Evolutionary conservation across 2,329 filamentous ascomycete species (phyloP), one percentile per base, ranked within the genome.

Genomic region (Onygenales sp.): DNA sequence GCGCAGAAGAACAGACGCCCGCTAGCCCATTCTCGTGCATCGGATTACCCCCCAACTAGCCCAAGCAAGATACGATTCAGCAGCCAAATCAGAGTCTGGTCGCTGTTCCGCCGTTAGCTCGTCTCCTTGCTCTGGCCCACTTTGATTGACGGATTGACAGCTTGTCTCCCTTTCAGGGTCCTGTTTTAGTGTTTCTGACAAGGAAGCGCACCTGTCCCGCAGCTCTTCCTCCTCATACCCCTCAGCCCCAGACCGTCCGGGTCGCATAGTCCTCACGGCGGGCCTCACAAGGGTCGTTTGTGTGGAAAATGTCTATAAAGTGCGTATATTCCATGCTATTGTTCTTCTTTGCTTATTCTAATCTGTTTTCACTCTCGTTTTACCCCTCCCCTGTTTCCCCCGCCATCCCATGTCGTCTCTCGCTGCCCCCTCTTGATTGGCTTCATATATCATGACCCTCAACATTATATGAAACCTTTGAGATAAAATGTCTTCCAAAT

Each of bases 231-330:
- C 11, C 33, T 34, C 34, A 48, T 27, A 27, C 21, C 21, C 33
- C 11, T 48, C 45, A 48, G 32, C 45, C 32, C 13, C 45, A 13
- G 14, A 37, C 34, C 33, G 8, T 17, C 27, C 14, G 31, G 14
- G 11, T 36, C 45, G 37, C 32, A 9, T 36, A 31, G n/a, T 48
- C 33, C 33, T 48, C 33, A 37, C 32, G 11, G 5, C 9, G 8
- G 32, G 4, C 33, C 14, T 34, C 21, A 34, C 7, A 5, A 39
- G 31, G 51, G 55, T 45, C 31, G 33, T 54, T 56, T 51, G 17
- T 36, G 47, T 52, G 47, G 60, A 67, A 60, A 14, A 71, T 71
- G 69, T 71, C 69, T 60, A 61, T 72, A 62, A 72, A 72, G 69
- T 71, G 68, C 53, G 68, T 66, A 53, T 27, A 31, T 39, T 52